Conservation (phyloP, 495 filamentous ascomycete genomes). For the Talaromyces liani region DNA sequence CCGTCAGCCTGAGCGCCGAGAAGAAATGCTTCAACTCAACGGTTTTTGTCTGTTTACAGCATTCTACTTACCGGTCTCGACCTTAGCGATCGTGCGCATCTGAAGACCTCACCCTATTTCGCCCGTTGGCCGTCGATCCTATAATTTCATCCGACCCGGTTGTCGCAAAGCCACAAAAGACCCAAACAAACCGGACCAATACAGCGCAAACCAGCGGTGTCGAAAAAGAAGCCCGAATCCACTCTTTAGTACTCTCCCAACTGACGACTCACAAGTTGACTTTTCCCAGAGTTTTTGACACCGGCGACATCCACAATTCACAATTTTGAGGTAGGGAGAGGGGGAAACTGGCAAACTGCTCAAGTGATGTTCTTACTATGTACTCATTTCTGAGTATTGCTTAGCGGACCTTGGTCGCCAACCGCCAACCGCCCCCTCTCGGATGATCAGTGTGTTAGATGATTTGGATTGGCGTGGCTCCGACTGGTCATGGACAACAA, state of each 20-base stretch:
- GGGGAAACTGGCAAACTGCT: neutral
- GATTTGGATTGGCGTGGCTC: neutral
- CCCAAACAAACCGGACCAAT: neutral
- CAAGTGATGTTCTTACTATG: neutral
- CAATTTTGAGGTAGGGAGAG: neutral
- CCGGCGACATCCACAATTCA: neutral
- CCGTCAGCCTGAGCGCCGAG: neutral
- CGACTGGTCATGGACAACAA: conserved; percentile 4
- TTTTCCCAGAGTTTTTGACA: conserved; percentile 2
- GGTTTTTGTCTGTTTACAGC: neutral
- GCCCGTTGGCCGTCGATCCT: neutral
- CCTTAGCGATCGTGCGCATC: neutral
- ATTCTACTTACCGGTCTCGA: neutral
- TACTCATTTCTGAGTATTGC: neutral
- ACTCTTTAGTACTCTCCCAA: conserved; percentile 4
- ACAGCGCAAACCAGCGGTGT: conserved; percentile 9
- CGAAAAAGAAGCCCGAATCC: conserved; percentile 5
- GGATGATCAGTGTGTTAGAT: conserved; percentile 5
- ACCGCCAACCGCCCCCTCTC: neutral
- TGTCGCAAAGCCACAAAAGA: conserved; percentile 6
- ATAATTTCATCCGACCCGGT: neutral
- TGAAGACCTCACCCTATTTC: neutral
- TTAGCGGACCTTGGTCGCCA: conserved; percentile 3
- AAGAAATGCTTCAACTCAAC: neutral
- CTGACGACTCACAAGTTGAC: conserved; percentile 2